Conservation (phyloP, 768 basidiomycete genomes). For the Udeniomyces megalosporus region DNA sequence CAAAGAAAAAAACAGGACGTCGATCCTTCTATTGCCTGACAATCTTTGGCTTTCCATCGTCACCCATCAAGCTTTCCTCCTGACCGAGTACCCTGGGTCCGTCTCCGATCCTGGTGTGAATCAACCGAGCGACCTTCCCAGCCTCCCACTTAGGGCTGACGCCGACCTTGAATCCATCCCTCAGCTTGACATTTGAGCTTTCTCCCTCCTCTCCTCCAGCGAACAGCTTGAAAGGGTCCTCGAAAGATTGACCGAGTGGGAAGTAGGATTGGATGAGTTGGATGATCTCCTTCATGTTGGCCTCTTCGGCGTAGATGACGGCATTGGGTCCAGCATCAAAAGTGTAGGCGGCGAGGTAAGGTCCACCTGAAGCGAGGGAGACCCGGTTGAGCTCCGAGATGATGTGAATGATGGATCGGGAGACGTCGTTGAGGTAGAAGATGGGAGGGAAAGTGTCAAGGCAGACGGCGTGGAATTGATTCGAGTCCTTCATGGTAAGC, state of each 20-base stretch:
- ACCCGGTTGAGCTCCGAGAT: conserved; percentile 86
- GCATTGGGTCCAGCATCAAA: conserved; percentile 98
- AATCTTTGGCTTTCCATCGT: conserved; percentile 49
- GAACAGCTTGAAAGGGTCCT: conserved; percentile 50
- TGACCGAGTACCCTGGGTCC: conserved; percentile 53
- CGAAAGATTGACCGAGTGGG: conserved; percentile 62
- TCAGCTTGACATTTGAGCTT: conserved; percentile 35
- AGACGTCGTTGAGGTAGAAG: conserved; percentile 98
- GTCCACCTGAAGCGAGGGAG: conserved; percentile 40
- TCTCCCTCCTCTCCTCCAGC: conserved; percentile 35
- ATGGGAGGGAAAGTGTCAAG: conserved; percentile 95
- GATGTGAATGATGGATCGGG: conserved; percentile 74
- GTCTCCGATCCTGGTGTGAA: conserved; percentile 84
- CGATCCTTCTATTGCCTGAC: conserved; percentile 1
- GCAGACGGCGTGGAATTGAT: conserved; percentile 95
- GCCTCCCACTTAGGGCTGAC: conserved; percentile 57
- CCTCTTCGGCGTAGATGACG: conserved; percentile 74
- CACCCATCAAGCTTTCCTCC: conserved; percentile 50
- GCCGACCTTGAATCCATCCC: conserved; percentile 55
- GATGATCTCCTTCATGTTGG: conserved; percentile 63
- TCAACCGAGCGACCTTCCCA: conserved; percentile 72
- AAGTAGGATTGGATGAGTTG: conserved; percentile 66
- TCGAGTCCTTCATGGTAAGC: conserved; percentile 94
- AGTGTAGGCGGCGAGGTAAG: conserved; percentile 86
- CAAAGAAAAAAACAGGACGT: no score